Percentiles rank a stretch among this genome's conserved stretches.
These are phyloP conservation scores for Trichoderma orchidacearum DNA, from an alignment of 495 filamentous ascomycete species.

Conservation along the genomic window DNA sequence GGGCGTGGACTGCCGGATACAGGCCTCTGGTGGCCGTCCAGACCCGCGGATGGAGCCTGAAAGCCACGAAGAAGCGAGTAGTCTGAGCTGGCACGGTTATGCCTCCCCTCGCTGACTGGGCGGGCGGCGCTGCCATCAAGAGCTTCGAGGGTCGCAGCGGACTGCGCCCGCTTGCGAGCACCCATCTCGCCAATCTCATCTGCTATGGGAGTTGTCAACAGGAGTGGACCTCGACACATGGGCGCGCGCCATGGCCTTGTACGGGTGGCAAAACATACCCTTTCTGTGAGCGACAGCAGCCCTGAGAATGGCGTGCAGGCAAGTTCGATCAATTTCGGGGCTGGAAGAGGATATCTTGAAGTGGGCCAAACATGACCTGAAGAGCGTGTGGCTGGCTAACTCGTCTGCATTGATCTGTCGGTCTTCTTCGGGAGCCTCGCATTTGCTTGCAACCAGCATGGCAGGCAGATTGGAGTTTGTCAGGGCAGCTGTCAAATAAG, in stretches of 20 bases:
- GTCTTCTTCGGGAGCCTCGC: slow-evolving; percentile 49
- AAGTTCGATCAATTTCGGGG: slow-evolving; percentile 63
- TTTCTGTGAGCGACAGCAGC: slow-evolving; percentile 48
- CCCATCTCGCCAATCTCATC: slow-evolving; percentile 5
- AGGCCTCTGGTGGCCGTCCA: slow-evolving; percentile 9
- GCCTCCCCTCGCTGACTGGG: slow-evolving; percentile 38
- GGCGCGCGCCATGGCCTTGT: neutral
- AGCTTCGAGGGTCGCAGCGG: slow-evolving; percentile 37
- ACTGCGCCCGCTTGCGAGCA: slow-evolving; percentile 25
- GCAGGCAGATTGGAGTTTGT: slow-evolving; percentile 53
- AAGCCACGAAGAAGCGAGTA: slow-evolving; percentile 37
- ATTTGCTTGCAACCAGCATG: slow-evolving; percentile 73
- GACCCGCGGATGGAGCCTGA: slow-evolving; percentile 9
- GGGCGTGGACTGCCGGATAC: slow-evolving; percentile 3
- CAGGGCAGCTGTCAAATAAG: slow-evolving; percentile 48
- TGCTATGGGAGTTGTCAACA: neutral
- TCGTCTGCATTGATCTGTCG: slow-evolving; percentile 45
- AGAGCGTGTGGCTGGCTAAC: slow-evolving; percentile 41
- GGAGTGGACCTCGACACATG: neutral
- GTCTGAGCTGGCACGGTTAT: slow-evolving; percentile 54
- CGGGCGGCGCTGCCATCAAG: slow-evolving; percentile 27
- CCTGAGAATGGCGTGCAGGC: slow-evolving; percentile 61
- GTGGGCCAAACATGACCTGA: slow-evolving; percentile 48
- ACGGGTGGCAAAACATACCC: slow-evolving; percentile 40
- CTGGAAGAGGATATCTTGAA: slow-evolving; percentile 57